Evolutionary conservation across 495 filamentous ascomycete species (phyloP).

Genomic region (Xylaria nigripes): DNA sequence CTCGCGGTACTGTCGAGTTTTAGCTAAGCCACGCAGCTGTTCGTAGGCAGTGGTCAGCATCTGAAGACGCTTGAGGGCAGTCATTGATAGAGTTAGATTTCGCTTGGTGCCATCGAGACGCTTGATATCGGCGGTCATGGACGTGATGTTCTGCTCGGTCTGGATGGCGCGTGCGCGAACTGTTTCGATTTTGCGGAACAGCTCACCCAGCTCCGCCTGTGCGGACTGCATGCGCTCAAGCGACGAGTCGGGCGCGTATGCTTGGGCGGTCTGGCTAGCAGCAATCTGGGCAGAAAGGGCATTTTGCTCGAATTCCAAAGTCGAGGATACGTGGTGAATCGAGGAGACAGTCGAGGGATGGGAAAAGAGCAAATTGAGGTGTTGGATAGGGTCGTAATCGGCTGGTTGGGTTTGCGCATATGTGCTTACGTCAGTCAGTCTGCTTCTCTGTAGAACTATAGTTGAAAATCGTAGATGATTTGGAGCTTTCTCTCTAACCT

Average conservation of each 20-base stretch:
- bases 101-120: slow-evolving; percentile 91
- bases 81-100: slow-evolving; percentile 96
- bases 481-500: slow-evolving; percentile 29
- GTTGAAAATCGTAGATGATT: neutral
- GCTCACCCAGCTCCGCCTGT: slow-evolving; percentile 75
- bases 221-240: slow-evolving; percentile 84
- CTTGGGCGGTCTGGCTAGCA: slow-evolving; percentile 67
- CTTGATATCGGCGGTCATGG: slow-evolving; percentile 99
- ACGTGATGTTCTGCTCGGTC: slow-evolving; percentile 92
- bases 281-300: slow-evolving; percentile 76
- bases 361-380: slow-evolving; percentile 90
- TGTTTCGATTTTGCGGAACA: slow-evolving; percentile 93
- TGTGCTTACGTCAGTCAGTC: slow-evolving; percentile 2
- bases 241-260: slow-evolving; percentile 77
- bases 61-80: slow-evolving; percentile 90
- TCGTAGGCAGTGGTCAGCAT: slow-evolving; percentile 99
- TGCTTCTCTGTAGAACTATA: neutral
- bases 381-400: slow-evolving; percentile 87
- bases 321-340: slow-evolving; percentile 59
- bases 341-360: slow-evolving; percentile 81
- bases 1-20: slow-evolving; percentile 87
- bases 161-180: slow-evolving; percentile 83
- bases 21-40: slow-evolving; percentile 76
- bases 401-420: slow-evolving; percentile 42
- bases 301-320: slow-evolving; percentile 70